A percentile compares a stretch with the other conserved stretches of the same genome.
Conservation (phyloP, 1,284 basidiomycete species). For the Cryptococcus sp. region DNA sequence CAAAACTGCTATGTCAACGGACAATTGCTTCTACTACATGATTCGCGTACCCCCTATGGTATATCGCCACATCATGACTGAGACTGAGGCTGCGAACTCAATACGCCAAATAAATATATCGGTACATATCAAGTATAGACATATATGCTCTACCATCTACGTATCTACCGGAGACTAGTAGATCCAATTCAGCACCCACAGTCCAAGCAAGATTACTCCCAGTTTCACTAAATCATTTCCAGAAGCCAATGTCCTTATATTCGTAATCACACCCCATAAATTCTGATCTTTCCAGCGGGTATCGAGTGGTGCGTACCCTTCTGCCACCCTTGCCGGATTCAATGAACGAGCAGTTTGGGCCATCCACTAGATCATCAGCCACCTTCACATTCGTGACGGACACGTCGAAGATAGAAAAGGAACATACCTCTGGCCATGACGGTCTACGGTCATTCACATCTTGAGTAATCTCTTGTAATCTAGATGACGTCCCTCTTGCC, state of each 20-base stretch:
- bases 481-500: background rate
- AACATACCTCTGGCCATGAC: constrained; percentile 26
- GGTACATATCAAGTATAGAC: no score
- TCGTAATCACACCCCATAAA: constrained; percentile 20
- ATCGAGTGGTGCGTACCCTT: constrained; percentile 21
- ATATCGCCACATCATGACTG: no score
- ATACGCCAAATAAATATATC: no score
- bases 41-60: no score
- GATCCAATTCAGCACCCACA: constrained; percentile 47
- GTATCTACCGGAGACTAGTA: no score
- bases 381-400: background rate
- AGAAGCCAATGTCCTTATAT: constrained; percentile 33
- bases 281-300: constrained; percentile 30
- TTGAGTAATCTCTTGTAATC: background rate
- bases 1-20: no score
- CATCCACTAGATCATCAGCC: constrained; percentile 22
- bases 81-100: no score
- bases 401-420: no score
- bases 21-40: no score
- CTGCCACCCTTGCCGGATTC: constrained; percentile 13
- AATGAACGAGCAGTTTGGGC: constrained; percentile 17
- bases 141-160: no score
- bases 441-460: constrained; percentile 7
- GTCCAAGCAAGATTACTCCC: constrained; percentile 36
- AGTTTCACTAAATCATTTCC: constrained; percentile 40